These are phyloP conservation scores for Sporothrix dimorphospora DNA, from an alignment of 2,329 filamentous ascomycete genomes.

Conservation along the genomic window DNA sequence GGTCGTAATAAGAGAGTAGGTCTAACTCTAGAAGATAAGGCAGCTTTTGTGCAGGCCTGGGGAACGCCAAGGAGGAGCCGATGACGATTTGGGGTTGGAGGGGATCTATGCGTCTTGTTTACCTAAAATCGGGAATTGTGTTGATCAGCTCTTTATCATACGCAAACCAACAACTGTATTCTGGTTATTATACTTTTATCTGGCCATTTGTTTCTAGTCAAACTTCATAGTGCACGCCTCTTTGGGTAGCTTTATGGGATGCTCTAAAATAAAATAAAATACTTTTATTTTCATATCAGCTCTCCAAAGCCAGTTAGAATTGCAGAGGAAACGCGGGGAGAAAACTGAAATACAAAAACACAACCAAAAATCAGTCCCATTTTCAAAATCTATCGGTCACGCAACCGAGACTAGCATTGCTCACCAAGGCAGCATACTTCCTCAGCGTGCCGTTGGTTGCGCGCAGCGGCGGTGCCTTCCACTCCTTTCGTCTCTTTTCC, in stretches of 20 bases:
- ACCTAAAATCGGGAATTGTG: background rate
- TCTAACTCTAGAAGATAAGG: conserved; percentile 80
- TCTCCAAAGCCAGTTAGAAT: background rate
- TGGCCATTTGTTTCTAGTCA: too few relatives aligned
- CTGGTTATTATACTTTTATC: too few relatives aligned
- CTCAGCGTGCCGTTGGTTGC: conserved; percentile 67
- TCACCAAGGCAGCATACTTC: conserved; percentile 68
- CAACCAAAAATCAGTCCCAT: background rate
- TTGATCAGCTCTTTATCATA: background rate
- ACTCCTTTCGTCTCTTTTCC: conserved; percentile 57
- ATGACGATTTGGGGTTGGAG: conserved; percentile 35
- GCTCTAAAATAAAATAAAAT: background rate
- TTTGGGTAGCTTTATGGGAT: background rate
- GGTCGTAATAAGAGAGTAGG: conserved; percentile 88
- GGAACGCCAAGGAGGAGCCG: conserved; percentile 42
- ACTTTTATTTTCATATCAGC: background rate
- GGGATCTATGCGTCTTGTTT: background rate
- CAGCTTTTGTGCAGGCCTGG: conserved; percentile 75
- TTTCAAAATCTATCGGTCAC: conserved; percentile 51
- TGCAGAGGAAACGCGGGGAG: background rate
- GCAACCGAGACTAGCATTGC: conserved; percentile 62
- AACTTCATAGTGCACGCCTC: too few relatives aligned
- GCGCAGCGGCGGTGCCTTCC: conserved; percentile 63
- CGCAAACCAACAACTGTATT: too few relatives aligned
- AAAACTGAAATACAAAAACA: background rate